These are phyloP conservation scores for Oleoguttula mirabilis DNA, from an alignment of 495 filamentous ascomycete genomes.

Conservation along the genomic window DNA sequence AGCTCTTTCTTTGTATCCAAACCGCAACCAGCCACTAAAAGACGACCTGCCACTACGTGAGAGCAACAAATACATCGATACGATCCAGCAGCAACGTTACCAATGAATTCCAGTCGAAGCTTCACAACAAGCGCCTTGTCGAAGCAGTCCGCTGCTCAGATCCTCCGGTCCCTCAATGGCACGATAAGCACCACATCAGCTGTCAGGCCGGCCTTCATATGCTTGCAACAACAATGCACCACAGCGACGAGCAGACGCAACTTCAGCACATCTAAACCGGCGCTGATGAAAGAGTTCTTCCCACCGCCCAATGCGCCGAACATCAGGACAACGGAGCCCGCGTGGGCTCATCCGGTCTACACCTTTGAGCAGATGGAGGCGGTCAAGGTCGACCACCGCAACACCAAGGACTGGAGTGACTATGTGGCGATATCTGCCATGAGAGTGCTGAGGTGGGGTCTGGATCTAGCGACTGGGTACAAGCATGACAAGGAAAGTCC, in stretches of 20 bases:
- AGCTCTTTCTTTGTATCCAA: too few relatives aligned
- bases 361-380: constrained; percentile 49
- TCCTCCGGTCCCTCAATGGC: constrained; percentile 25
- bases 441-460: constrained; percentile 50
- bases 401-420: constrained; percentile 55
- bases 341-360: constrained; percentile 62
- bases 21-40: too few relatives aligned
- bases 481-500: constrained; percentile 46
- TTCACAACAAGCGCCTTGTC: constrained; percentile 12
- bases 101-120: constrained; percentile 18
- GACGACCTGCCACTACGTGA: too few relatives aligned
- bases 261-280: constrained; percentile 21
- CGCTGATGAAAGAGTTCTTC: constrained; percentile 31
- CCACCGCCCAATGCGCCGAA: constrained; percentile 25
- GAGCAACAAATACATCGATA: too few relatives aligned
- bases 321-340: constrained; percentile 35
- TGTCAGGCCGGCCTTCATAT: constrained; percentile 20
- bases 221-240: constrained; percentile 14
- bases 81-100: too few relatives aligned
- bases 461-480: constrained; percentile 62
- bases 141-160: constrained; percentile 23
- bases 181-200: constrained; percentile 10
- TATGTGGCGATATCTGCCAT: constrained; percentile 50
- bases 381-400: constrained; percentile 55
- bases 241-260: constrained; percentile 7